A percentile compares a stretch with the other conserved stretches of the same genome.
Conservation (phyloP, 192 early-diverging fungal species). For the Umbelopsis vinacea region DNA sequence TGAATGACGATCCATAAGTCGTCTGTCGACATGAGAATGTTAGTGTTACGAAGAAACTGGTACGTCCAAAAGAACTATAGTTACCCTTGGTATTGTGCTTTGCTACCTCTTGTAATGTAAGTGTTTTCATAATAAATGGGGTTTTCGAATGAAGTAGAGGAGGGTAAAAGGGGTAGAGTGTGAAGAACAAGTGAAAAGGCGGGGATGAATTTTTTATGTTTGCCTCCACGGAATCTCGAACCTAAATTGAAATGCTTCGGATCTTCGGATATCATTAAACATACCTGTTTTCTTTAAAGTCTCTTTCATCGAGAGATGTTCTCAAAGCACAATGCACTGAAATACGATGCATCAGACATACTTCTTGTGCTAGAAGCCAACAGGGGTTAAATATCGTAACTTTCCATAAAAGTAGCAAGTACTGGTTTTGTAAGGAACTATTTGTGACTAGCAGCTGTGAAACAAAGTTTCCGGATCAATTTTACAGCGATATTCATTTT, state of each 20-base stretch:
- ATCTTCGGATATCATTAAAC: background rate
- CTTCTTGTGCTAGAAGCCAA: too few species aligned
- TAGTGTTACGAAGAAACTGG: background rate
- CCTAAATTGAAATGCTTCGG: background rate
- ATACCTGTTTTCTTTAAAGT: too few species aligned
- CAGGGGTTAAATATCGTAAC: background rate
- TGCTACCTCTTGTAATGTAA: conserved; percentile 36
- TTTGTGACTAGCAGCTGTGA: too few species aligned
- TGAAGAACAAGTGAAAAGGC: background rate
- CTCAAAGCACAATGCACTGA: too few species aligned
- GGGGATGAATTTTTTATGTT: background rate
- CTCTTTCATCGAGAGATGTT: too few species aligned
- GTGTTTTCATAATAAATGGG: background rate
- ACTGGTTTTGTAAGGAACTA: background rate
- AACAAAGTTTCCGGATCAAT: background rate
- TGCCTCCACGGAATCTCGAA: background rate
- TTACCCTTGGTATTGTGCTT: conserved; percentile 42
- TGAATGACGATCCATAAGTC: conserved; percentile 69
- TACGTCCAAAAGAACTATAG: background rate
- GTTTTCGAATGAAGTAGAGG: background rate
- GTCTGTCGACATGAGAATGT: conserved; percentile 6
- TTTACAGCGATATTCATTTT: background rate
- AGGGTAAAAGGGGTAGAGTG: conserved; percentile 1
- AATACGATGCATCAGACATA: too few species aligned
- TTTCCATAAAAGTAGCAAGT: background rate